phyloP scores from a whole-genome alignment of 2,329 filamentous ascomycete species.

The Massarina eburnea region DNA sequence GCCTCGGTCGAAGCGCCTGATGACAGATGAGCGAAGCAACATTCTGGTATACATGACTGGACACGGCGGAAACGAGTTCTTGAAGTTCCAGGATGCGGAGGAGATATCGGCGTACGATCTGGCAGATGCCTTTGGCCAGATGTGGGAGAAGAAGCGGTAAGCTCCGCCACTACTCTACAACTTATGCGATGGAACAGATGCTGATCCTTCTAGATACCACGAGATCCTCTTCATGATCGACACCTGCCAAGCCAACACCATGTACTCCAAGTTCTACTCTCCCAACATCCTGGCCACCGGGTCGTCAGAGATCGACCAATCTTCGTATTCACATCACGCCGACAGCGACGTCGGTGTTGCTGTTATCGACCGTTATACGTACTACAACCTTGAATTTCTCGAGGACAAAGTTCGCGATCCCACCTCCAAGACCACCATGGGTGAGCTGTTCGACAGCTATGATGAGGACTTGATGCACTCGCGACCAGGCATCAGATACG shows the following conservation, averaged over 20 bases:
- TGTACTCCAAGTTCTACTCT: slow-evolving; percentile 98
- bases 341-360: slow-evolving; percentile 98
- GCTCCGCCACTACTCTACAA: slow-evolving; percentile 1
- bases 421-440: slow-evolving; percentile 83
- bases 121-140: slow-evolving; percentile 96
- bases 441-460: slow-evolving; percentile 94
- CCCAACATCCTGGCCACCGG: slow-evolving; percentile 98
- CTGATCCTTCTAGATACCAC: slow-evolving; percentile 66
- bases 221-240: slow-evolving; percentile 99
- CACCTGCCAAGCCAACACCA: slow-evolving; percentile 98
- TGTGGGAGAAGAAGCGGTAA: slow-evolving; percentile 99
- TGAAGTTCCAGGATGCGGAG: slow-evolving; percentile 98
- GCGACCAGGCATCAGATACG: slow-evolving; percentile 87
- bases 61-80: slow-evolving; percentile 94
- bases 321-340: slow-evolving; percentile 95
- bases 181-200: not conserved
- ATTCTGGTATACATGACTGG: slow-evolving; percentile 99
- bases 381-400: slow-evolving; percentile 96
- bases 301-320: slow-evolving; percentile 94
- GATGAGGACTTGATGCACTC: slow-evolving; percentile 94
- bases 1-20: slow-evolving; percentile 86
- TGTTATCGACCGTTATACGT: slow-evolving; percentile 97
- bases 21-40: slow-evolving; percentile 94
- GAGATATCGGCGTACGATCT: slow-evolving; percentile 96
- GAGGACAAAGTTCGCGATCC: slow-evolving; percentile 86